Percentiles rank a stretch among this genome's conserved stretches.
phyloP scores from a whole-genome alignment of 495 filamentous ascomycete species.

The Penicillium turbatum region DNA sequence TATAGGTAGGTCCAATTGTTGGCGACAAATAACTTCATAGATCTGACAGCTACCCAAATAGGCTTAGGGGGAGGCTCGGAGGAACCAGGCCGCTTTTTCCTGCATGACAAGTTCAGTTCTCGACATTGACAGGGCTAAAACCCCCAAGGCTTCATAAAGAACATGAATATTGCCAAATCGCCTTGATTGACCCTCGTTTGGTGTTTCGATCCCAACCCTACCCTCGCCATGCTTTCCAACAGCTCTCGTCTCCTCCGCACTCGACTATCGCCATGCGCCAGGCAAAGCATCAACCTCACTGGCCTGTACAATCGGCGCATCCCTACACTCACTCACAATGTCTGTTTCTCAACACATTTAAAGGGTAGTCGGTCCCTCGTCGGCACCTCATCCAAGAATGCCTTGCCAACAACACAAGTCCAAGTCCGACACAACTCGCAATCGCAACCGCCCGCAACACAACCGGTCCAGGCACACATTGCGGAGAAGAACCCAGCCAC shows the following conservation, averaged over 20 bases:
- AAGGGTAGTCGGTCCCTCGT: not conserved
- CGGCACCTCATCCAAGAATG: not conserved
- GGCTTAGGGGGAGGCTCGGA: not conserved
- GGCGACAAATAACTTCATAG: not conserved
- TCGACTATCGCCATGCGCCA: not conserved
- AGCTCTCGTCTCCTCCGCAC: not conserved
- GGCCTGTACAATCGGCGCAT: slow-evolving; percentile 2
- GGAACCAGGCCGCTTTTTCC: not conserved
- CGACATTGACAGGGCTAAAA: not conserved
- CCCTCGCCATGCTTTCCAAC: not conserved
- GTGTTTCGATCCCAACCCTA: not conserved
- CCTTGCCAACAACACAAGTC: not conserved
- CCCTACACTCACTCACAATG: slow-evolving; percentile 2
- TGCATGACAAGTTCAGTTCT: not conserved
- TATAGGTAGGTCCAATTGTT: not conserved
- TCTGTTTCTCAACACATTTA: not conserved
- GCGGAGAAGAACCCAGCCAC: slow-evolving; percentile 15
- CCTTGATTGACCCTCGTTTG: not conserved
- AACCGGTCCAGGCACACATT: not conserved
- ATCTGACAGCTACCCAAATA: slow-evolving; percentile 2
- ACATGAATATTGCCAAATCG: not conserved
- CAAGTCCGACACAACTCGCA: slow-evolving; percentile 7
- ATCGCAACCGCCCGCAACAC: slow-evolving; percentile 9
- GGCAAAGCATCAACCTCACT: not conserved
- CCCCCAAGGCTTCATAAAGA: not conserved